Percentiles rank a stretch among this genome's conserved stretches.
Conservation (phyloP, 108 stramenopile species). For the Nitzschia sp. region DNA sequence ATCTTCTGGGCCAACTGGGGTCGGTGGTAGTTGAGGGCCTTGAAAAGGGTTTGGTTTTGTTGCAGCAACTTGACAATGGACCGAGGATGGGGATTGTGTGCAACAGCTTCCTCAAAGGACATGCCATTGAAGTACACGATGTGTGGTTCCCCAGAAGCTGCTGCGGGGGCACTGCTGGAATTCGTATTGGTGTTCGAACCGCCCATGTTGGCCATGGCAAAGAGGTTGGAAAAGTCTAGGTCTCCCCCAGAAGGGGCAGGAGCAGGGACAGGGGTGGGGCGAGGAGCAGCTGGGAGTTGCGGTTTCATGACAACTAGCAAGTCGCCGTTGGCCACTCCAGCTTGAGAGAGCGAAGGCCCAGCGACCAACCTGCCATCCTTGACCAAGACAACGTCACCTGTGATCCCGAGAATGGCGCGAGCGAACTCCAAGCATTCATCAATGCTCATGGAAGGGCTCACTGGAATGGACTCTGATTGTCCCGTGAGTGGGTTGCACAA, state of each 20-base stretch:
- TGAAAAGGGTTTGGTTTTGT: conserved; percentile 62
- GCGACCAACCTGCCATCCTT: conserved; percentile 41
- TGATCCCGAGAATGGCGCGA: conserved; percentile 56
- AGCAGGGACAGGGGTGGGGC: conserved; percentile 4
- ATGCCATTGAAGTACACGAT: conserved; percentile 75
- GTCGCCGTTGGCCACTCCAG: conserved; percentile 57
- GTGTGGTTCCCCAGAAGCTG: conserved; percentile 6
- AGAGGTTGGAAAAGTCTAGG: conserved; percentile 70
- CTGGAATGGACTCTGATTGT: conserved; percentile 40
- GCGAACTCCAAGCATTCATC: conserved; percentile 52
- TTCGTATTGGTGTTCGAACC: conserved; percentile 14
- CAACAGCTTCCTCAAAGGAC: conserved; percentile 77
- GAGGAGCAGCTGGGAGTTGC: conserved; percentile 3
- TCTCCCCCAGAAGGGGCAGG: conserved; percentile 43
- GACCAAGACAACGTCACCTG: conserved; percentile 28
- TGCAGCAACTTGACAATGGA: conserved; percentile 61
- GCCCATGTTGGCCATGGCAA: conserved; percentile 28
- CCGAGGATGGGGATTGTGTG: conserved; percentile 70
- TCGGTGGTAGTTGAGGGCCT: conserved; percentile 84
- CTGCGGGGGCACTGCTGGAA: conserved; percentile 7
- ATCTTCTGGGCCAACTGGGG: conserved; percentile 56
- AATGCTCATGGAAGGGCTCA: conserved; percentile 41
- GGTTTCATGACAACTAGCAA: conserved; percentile 42
- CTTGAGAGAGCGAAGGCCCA: conserved; percentile 26
- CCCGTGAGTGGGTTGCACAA: conserved; percentile 32